phyloP scores from a whole-genome alignment of 2,329 filamentous ascomycete genomes.

The Trichoderma sp. region DNA sequence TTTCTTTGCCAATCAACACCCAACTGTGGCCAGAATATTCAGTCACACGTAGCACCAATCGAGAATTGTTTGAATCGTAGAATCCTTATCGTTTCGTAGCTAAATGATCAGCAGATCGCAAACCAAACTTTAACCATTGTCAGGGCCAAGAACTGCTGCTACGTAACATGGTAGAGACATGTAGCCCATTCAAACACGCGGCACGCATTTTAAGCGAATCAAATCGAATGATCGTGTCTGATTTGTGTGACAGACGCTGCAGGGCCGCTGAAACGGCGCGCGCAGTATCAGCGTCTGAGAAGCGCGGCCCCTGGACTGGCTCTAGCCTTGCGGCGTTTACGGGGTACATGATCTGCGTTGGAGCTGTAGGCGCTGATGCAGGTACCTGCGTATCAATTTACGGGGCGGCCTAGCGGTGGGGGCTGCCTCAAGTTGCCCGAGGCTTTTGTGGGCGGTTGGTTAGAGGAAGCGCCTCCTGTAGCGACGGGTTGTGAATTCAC shows the following conservation, averaged over 20 bases:
- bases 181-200: neutral
- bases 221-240: neutral
- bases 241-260: neutral
- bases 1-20: neutral
- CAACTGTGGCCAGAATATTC: neutral
- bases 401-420: neutral
- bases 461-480: neutral
- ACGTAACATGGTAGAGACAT: neutral
- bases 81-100: neutral
- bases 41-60: neutral
- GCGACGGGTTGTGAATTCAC: neutral
- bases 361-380: neutral
- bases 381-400: neutral
- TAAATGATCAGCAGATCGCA: neutral
- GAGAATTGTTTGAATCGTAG: too few species aligned
- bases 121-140: too few species aligned
- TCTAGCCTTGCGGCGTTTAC: neutral
- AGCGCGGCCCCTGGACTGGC: neutral
- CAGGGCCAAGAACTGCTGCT: neutral
- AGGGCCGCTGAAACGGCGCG: constrained; percentile 12
- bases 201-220: neutral
- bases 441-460: neutral
- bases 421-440: neutral
- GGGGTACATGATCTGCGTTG: neutral
- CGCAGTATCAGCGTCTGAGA: constrained; percentile 15